Conservation (phyloP, 225 moss, liverwort and hornwort species). For the Pseudoscleropodium purum region DNA sequence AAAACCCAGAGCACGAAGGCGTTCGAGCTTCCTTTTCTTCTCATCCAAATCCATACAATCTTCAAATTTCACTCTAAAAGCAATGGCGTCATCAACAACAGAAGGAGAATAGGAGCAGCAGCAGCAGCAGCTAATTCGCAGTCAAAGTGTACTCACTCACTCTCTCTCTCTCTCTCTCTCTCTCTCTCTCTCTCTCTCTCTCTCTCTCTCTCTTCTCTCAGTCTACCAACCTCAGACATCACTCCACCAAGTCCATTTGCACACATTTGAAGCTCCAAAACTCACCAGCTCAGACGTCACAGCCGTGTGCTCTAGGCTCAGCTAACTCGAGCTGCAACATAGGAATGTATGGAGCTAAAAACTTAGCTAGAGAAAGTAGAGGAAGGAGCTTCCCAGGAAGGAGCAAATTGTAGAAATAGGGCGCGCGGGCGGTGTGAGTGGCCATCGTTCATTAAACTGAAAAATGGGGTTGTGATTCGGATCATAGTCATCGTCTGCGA, state of each 20-base stretch:
- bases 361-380: not conserved
- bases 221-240: not conserved
- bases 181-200: no score
- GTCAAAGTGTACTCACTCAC: not conserved
- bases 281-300: constrained; percentile 1
- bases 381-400: not conserved
- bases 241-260: not conserved
- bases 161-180: no score
- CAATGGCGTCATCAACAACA: not conserved
- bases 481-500: not conserved
- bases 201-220: no score
- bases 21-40: not conserved
- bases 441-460: not conserved
- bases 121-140: not conserved
- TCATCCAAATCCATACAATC: not conserved
- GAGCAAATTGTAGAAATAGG: not conserved
- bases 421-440: not conserved
- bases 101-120: not conserved
- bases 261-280: not conserved
- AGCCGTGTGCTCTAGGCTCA: not conserved
- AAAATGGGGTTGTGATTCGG: not conserved
- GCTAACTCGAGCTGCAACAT: not conserved
- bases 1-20: not conserved
- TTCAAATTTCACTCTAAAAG: not conserved
- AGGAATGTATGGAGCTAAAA: not conserved